Evolutionary conservation across 1,284 basidiomycete genomes (phyloP).

Genomic region (Cryptococcus neoformans): DNA sequence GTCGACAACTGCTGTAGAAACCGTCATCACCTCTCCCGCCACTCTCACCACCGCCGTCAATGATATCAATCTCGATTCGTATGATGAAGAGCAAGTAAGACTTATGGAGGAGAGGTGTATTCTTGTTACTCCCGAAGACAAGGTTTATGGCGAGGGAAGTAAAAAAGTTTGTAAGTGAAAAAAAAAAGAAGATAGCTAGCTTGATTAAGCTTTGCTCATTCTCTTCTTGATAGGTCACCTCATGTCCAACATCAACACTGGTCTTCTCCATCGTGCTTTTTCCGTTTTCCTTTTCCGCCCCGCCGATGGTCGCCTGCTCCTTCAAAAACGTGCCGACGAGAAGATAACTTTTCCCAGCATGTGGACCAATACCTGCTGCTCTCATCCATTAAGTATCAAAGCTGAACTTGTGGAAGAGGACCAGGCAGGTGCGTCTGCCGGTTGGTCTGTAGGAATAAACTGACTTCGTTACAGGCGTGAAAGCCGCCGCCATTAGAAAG

Average conservation of each 20-base stretch:
- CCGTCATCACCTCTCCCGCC: conserved; percentile 4
- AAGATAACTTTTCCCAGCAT: conserved; percentile 99
- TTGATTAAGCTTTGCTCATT: not conserved
- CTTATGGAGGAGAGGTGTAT: conserved; percentile 99
- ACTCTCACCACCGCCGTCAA: conserved; percentile 4
- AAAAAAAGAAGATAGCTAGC: not conserved
- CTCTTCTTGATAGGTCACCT: conserved; percentile 69
- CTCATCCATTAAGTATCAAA: conserved; percentile 73
- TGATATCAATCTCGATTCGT: conserved; percentile 39
- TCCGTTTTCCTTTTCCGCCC: conserved; percentile 97
- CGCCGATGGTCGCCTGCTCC: conserved; percentile 85
- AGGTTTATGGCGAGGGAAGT: conserved; percentile 82
- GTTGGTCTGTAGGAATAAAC: not conserved
- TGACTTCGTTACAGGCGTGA: conserved; percentile 55
- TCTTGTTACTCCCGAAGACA: conserved; percentile 86
- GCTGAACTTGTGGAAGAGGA: conserved; percentile 77
- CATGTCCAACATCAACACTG: conserved; percentile 95
- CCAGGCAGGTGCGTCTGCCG: conserved; percentile 60
- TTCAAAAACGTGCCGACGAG: conserved; percentile 92
- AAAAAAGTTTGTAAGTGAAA: conserved; percentile 86
- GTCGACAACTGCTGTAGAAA: conserved; percentile 12
- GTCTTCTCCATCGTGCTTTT: conserved; percentile 95
- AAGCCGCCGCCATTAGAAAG: conserved; percentile 87
- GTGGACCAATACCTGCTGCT: conserved; percentile 99
- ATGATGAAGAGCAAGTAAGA: conserved; percentile 56